Evolutionary conservation across 1,284 basidiomycete genomes (phyloP).

Genomic region (Agaricales sp.): DNA sequence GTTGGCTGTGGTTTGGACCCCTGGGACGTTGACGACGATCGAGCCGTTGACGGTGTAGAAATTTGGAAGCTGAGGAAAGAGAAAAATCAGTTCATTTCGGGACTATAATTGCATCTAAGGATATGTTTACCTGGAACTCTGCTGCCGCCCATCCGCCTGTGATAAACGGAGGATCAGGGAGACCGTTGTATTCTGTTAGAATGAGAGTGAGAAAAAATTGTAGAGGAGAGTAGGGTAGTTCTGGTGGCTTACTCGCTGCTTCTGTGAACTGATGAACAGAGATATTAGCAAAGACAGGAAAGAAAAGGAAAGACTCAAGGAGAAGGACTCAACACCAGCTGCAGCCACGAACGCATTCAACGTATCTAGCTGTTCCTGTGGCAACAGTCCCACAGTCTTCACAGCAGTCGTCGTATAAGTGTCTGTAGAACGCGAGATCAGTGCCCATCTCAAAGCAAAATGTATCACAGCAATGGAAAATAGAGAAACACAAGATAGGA

Average conservation of each 20-base stretch:
- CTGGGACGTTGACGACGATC: constrained; percentile 41
- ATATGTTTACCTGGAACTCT: constrained; percentile 28
- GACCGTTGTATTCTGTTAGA: constrained; percentile 5
- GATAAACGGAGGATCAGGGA: constrained; percentile 11
- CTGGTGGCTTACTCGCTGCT: constrained; percentile 26
- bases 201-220: background rate
- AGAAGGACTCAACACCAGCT: constrained; percentile 38
- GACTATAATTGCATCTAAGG: background rate
- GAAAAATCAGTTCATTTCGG: background rate
- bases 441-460: no score
- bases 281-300: constrained; percentile 1
- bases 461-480: no score
- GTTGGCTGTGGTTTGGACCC: constrained; percentile 34
- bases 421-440: constrained; percentile 16
- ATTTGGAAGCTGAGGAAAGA: constrained; percentile 25
- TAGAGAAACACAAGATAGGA: background rate
- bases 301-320: background rate
- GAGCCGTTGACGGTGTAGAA: constrained; percentile 35
- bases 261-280: constrained; percentile 25
- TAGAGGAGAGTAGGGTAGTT: no score
- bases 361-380: background rate
- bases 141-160: constrained; percentile 9
- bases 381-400: background rate
- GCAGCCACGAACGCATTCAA: constrained; percentile 42
- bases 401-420: background rate